Evolutionary conservation across 1,139 yeast species (phyloP).

Genomic region (Zygotorulaspora mrakii): DNA sequence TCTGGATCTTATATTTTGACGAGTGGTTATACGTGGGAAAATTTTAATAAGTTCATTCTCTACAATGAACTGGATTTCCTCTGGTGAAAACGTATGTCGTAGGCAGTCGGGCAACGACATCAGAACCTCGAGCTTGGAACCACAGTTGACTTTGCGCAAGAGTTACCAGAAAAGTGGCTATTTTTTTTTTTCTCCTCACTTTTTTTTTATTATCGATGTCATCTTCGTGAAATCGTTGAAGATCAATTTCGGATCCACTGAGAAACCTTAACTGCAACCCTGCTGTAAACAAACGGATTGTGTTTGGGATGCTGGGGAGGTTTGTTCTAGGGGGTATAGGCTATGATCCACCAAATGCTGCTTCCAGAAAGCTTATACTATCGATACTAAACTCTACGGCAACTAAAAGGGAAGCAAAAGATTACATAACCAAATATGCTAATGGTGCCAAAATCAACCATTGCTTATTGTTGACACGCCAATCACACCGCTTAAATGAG

Average conservation of each 20-base stretch:
- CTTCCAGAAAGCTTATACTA: constrained; percentile 50
- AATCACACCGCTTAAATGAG: constrained; percentile 16
- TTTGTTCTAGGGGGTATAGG: constrained; percentile 10
- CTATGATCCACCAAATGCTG: constrained; percentile 31
- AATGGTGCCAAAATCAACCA: constrained; percentile 23
- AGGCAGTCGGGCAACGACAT: constrained; percentile 67
- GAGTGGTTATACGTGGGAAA: constrained; percentile 50
- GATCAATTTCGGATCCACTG: no score
- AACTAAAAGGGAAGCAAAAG: constrained; percentile 69
- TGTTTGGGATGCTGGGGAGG: constrained; percentile 11
- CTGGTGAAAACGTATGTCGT: constrained; percentile 61
- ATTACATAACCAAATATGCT: constrained; percentile 57
- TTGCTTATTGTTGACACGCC: constrained; percentile 32
- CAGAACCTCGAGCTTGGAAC: not conserved
- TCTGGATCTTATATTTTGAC: constrained; percentile 19
- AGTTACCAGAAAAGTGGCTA: no score
- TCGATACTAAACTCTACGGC: constrained; percentile 71
- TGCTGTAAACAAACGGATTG: not conserved
- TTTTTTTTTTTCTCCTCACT: not conserved
- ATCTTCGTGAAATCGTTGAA: no score
- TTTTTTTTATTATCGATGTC: not conserved
- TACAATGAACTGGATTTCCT: constrained; percentile 78
- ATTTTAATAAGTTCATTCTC: constrained; percentile 73
- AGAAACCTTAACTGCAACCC: no score
- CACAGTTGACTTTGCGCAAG: not conserved